Base-by-base conservation (phyloP, 2,329 filamentous ascomycete species). In the Fusarium subglutinans region DNA sequence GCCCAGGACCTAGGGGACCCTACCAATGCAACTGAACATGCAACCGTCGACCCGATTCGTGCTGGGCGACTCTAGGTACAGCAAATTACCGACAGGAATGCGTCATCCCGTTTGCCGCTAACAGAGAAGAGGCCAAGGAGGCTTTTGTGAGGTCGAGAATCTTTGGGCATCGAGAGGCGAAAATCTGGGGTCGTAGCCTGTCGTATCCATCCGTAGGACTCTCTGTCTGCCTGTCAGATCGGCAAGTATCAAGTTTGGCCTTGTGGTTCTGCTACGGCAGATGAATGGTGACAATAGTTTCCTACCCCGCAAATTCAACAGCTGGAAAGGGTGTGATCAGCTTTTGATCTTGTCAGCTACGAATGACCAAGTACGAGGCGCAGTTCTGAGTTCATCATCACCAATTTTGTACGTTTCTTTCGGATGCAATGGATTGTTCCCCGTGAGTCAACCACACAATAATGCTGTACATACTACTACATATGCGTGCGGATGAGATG, bases 41-140 rank as follows among this genome's bases (percentile, higher is more conserved):
- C 50, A 51, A 30, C 37, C 48, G 51, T 41, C 35, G 45, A 70
- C 70, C 76, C 74, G 74, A 78, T 78, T 77, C 72, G 76, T 68
- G 37, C 41, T 37, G 56, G 30, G 51, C 28, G 8, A 50, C 26
- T 48, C 45, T 48, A 30, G 20, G 45, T n/a, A n/a, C n/a, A 13
- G 17, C 45, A 67, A 63, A 76, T 77, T 78, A 78, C 76, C 76
- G 76, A 73, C 76, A 78, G 74, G 53, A 71, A 77, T 78, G 76
- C 76, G 76, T 78, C 76, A 78, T 78, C 76, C 76, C 76, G 76
- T 62, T 66, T 54, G 58, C 68, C 67, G 62, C 71, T 69, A 71
- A 65, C 45, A 40, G 45, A 40, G 14, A 48, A 44, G 45, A 66
- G 57, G 35, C 48, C 48, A 51, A 51, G 28, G 48, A 35, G 47